Base-by-base conservation (phyloP, 257 asterid species). In the Linderniella brevidens region DNA sequence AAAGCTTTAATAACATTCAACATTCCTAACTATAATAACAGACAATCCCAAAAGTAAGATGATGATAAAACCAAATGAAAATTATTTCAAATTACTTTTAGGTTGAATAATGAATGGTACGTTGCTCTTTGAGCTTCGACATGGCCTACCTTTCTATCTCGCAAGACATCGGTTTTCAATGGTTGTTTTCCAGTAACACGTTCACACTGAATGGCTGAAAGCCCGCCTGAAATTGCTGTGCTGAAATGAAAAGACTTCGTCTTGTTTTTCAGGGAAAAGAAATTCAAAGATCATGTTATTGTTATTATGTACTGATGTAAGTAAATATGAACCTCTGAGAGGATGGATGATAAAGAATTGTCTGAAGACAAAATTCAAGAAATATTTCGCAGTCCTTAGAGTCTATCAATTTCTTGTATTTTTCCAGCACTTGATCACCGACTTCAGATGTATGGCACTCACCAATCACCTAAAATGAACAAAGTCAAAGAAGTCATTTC, bases 331-430 rank as follows among this genome's bases (percentile, higher is more conserved):
- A 88, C 98, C 95, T 75, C 63, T 72, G 82, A 61, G 90, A 52
- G 51, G 77, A 56, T 56, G 85, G 82, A 65, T 84, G 98, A 64
- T 78, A 88, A 60, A 88, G 65, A 67, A 84, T 68, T 59, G 71
- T 72, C 38, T 76, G 92, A 60, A 88, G 95, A 71, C 90, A 73
- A 74, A 78, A 88, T 38, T 88, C 98, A 51, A 81, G 77, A 68
- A 88, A 76, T 68, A 73, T 76, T 58, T 74, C 74, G 35, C 58
- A 66, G 57, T 78, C 93, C 59, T 68, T 81, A n/a, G 84, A 73
- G 61, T 71, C 82, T 50, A 65, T 70, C 41, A 71, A 48, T 53
- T 49, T 42, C 67, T 60, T 81, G 61, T 78, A 88, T 54, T 56
- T 76, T 47, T 55, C 69, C 47, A 71, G 72, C 63, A 80, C 62